These are phyloP conservation scores for Triticum dicoccoides DNA, from an alignment of 176 grass and related monocot species.

Conservation along the genomic window DNA sequence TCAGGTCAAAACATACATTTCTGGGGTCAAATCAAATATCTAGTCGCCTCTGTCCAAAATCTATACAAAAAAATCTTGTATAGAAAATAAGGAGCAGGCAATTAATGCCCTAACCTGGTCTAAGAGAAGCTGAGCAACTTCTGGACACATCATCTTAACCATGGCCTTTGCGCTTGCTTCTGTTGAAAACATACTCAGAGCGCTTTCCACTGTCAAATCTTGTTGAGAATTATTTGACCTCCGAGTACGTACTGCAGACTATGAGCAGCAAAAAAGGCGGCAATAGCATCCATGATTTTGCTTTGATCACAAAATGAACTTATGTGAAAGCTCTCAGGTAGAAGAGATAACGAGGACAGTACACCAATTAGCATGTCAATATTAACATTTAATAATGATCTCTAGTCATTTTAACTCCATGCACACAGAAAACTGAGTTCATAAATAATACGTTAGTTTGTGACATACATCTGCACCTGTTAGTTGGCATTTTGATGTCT, in stretches of 20 bases:
- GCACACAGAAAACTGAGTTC: background rate
- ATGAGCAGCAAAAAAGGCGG: slow-evolving; percentile 20
- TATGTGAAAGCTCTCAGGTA: background rate
- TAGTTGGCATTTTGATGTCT: slow-evolving; percentile 3
- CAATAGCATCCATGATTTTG: slow-evolving; percentile 12
- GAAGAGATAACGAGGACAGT: slow-evolving; percentile 7
- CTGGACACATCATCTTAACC: slow-evolving; percentile 66
- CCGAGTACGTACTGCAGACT: slow-evolving; percentile 60
- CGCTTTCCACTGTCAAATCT: slow-evolving; percentile 53
- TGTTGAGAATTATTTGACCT: slow-evolving; percentile 60
- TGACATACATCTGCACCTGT: background rate
- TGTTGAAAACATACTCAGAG: slow-evolving; percentile 67
- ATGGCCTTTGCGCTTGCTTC: slow-evolving; percentile 46
- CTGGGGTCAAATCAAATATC: slow-evolving; percentile 3
- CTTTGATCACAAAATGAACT: slow-evolving; percentile 6
- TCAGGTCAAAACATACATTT: background rate
- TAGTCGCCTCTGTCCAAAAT: background rate
- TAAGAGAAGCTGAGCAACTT: slow-evolving; percentile 68
- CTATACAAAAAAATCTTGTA: background rate
- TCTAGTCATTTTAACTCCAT: background rate
- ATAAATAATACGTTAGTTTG: background rate
- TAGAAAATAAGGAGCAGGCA: background rate
- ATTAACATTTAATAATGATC: background rate
- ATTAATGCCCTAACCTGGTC: slow-evolving; percentile 58
- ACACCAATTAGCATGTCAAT: slow-evolving; percentile 19